Evolutionary conservation across 1,139 yeast species (phyloP).

Genomic region (Protomyces gravidus): DNA sequence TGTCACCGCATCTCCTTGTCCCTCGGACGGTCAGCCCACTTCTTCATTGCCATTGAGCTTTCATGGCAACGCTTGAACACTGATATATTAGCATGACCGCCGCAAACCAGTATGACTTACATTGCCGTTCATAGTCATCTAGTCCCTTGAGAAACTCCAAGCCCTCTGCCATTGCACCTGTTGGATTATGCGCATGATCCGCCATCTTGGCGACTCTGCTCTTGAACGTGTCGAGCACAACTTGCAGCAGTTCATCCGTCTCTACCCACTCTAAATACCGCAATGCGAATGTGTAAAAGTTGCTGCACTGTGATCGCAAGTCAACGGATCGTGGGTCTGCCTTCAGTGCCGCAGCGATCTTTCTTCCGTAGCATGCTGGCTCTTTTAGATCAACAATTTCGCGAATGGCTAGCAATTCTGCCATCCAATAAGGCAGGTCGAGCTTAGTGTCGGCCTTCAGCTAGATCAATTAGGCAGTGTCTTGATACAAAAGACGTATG

Average conservation of each 20-base stretch:
- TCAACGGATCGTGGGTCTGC: constrained; percentile 67
- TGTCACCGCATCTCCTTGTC: constrained; percentile 2
- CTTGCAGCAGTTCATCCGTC: constrained; percentile 26
- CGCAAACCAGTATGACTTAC: no score
- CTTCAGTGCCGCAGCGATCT: constrained; percentile 75
- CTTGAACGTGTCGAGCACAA: constrained; percentile 46
- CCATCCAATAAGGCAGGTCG: constrained; percentile 87
- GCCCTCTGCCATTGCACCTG: constrained; percentile 40
- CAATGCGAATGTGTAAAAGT: constrained; percentile 56
- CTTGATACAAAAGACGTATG: background rate
- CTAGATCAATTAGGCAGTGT: constrained; percentile 36
- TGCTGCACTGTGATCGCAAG: constrained; percentile 59
- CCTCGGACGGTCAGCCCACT: constrained; percentile 47
- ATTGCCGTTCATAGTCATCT: constrained; percentile 67
- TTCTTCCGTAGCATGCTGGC: constrained; percentile 45
- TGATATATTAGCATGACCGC: constrained; percentile 22
- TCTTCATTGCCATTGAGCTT: constrained; percentile 58
- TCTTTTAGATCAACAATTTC: constrained; percentile 44
- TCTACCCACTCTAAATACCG: constrained; percentile 12
- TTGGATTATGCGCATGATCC: constrained; percentile 61
- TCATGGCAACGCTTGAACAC: constrained; percentile 59
- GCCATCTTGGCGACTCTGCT: constrained; percentile 66
- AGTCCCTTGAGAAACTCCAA: constrained; percentile 56
- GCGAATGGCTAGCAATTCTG: constrained; percentile 60
- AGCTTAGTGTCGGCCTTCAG: constrained; percentile 61